Evolutionary conservation across 1,284 basidiomycete genomes (phyloP).

Genomic region (Xerocomus nothofagi): DNA sequence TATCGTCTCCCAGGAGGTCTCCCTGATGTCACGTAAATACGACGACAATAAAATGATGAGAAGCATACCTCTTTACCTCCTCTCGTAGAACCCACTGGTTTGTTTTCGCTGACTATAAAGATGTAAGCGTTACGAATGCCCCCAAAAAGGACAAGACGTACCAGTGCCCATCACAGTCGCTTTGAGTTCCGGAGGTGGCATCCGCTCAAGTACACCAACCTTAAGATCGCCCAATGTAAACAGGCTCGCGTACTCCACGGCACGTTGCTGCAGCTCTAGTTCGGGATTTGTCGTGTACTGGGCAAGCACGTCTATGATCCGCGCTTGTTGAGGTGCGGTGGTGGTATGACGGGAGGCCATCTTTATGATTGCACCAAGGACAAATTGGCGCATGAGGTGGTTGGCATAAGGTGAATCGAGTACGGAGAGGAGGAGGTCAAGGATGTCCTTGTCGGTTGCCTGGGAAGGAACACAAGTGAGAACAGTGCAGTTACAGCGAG

Average conservation of each 20-base stretch:
- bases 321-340: slow-evolving; percentile 67
- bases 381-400: slow-evolving; percentile 88
- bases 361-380: slow-evolving; percentile 89
- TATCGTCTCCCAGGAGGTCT: slow-evolving; percentile 80
- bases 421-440: slow-evolving; percentile 86
- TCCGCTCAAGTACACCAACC: slow-evolving; percentile 93
- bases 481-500: background rate
- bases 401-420: slow-evolving; percentile 96
- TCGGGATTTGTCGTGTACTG: slow-evolving; percentile 84
- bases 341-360: slow-evolving; percentile 78
- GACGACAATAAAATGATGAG: slow-evolving; percentile 3
- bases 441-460: slow-evolving; percentile 79
- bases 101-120: slow-evolving; percentile 82
- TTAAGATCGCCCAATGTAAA: slow-evolving; percentile 75
- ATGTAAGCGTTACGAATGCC: background rate
- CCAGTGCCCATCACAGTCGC: slow-evolving; percentile 90
- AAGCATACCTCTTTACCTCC: slow-evolving; percentile 67
- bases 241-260: slow-evolving; percentile 91
- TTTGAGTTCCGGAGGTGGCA: slow-evolving; percentile 97
- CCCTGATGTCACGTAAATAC: slow-evolving; percentile 39
- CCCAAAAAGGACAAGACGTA: slow-evolving; percentile 29
- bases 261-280: slow-evolving; percentile 93
- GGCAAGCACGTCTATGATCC: slow-evolving; percentile 75
- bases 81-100: slow-evolving; percentile 87
- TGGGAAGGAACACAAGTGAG: slow-evolving; percentile 31